Evolutionary conservation across 257 asterid genomes (phyloP).

Genomic region (Solanum stenotomum): DNA sequence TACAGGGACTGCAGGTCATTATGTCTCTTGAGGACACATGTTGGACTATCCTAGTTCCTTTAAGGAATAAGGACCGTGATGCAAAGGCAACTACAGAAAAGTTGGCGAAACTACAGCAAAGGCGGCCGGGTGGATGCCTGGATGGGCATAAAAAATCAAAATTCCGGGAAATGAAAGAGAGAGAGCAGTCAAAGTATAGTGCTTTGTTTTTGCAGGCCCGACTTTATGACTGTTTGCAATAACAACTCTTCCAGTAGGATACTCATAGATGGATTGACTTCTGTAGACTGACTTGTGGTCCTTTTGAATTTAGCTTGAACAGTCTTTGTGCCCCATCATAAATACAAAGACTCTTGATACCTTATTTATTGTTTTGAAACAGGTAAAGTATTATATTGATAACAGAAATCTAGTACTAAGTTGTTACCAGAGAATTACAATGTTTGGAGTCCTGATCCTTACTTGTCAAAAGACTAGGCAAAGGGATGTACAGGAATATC

Average conservation of each 20-base stretch:
- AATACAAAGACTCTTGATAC: neutral
- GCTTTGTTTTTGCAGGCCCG: neutral
- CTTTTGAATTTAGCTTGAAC: neutral
- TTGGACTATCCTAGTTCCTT: neutral
- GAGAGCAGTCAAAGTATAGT: neutral
- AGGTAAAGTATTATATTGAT: neutral
- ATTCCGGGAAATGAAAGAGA: neutral
- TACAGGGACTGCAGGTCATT: neutral
- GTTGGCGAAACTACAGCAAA: neutral
- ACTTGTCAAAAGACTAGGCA: neutral
- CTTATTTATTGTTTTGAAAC: neutral
- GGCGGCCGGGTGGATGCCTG: neutral
- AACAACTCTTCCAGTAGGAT: neutral
- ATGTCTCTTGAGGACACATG: neutral
- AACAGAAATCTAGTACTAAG: neutral
- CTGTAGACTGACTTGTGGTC: neutral
- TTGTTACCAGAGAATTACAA: neutral
- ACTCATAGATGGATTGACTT: neutral
- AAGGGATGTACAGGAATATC: neutral
- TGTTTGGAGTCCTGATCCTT: neutral
- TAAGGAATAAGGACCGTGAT: neutral
- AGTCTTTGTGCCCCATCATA: neutral
- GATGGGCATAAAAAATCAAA: neutral
- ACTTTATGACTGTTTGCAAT: neutral
- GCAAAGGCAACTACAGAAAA: neutral